Evolutionary conservation across 2,329 filamentous ascomycete genomes (phyloP), one percentile per base, ranked within the genome.

Genomic region (Epichloe hybrida): DNA sequence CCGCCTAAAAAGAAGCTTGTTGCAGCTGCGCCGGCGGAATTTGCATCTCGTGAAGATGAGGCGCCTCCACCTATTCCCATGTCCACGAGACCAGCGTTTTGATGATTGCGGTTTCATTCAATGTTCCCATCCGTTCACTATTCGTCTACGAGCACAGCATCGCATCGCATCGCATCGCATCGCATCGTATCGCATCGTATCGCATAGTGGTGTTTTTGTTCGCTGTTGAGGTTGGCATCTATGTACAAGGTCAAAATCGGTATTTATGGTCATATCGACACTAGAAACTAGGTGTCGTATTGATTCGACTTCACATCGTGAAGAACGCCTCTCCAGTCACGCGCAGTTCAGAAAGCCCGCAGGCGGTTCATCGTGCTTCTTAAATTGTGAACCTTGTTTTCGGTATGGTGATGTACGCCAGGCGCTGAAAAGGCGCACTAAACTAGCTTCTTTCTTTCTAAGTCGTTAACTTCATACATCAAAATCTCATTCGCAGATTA

Each of bases 1-100:
- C 74, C 73, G 8, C 73, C 72, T 17, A 78, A 75, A 65, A 80
- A 76, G 66, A 77, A 75, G 59, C 67, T 70, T 2, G 64, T 76
- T 43, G 57, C 59, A 5, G 57, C 53, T 15, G 53, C 53, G 17
- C 52, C 54, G n/a, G 52, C 53, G 31, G 34, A 47, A 49, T 52
- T 50, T 41, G 44, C 54, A 8, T 52, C 53, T 7, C 57, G 57
- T 6, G 59, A 62, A 39, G 64, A 61, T 5, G 65, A 63, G 42
- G 60, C 56, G 15, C 73, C 75, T 9, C 77, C 77, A 5, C 76
- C 77, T 0, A 65, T 81, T 41, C 77, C 77, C 13, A 60, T 74
- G 63, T 65, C 70, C 48, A 77, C 76, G 3, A 69, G 71, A 50
- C 76, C 76, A 4, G 67, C 65, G 12, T 76, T 73, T 51, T 74